Base-by-base conservation (phyloP, 2,329 filamentous ascomycete species). In the Arthrobotrys conoides region DNA sequence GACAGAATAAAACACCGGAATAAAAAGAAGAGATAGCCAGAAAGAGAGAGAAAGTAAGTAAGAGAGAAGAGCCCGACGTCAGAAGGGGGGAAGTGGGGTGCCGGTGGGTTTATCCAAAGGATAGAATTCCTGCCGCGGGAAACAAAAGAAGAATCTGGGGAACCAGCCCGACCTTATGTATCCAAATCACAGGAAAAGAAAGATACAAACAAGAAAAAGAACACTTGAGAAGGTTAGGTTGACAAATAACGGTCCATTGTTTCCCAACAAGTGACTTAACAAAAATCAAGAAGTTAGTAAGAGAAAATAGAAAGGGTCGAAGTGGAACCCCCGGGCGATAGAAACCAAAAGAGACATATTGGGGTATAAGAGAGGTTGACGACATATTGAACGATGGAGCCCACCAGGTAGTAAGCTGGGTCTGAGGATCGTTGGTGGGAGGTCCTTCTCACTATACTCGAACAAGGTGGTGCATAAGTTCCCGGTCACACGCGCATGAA, bases 81-180 rank as follows among this genome's bases (percentile, higher is more conserved):
- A 24, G 48, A 27, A 51, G 22, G 22, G 48, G 46, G 10, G 46
- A 30, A 22, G 48, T 51, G 48, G 48, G 61, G 46, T 27, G 27
- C 27, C 27, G 27, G 27, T 3, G 24, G 65, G 18, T 33, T 41
- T 57, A 38, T 59, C 53, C 30, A 38, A 65, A 41, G 41, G 36
- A 49, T 59, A 51, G 36, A 46, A 41, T 69, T 76, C 72, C 72
- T 76, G 41, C 48, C 57, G 16, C 27, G 16, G 57, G 51, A 53
- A 66, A 48, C 44, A 66, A 70, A 69, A 71, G 38, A 57, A 53
- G 46, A 76, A 76, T 76, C 72, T 53, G 66, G 72, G 72, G 72
- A 76, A 76, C 72, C 72, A 66, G 72, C 72, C 72, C 33, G 65
- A 70, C 71, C 66, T 71, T 76, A 76, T 70, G 72, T 66, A 71